phyloP scores from a whole-genome alignment of 2,329 filamentous ascomycete species.

The Sclerotinia trifoliorum region DNA sequence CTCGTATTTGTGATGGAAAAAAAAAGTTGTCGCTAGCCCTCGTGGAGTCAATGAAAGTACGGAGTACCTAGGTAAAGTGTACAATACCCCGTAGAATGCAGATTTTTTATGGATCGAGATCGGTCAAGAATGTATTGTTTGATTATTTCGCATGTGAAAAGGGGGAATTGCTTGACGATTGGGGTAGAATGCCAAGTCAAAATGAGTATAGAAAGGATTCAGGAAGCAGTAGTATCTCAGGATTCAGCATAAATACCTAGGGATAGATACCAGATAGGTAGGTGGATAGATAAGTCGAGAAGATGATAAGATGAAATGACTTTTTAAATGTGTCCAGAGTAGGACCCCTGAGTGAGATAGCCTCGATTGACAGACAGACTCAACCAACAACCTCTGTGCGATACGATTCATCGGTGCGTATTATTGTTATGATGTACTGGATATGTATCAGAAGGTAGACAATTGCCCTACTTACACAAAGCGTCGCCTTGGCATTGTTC shows the following conservation, averaged over 20 bases:
- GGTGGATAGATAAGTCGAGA: not conserved
- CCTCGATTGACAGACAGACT: not conserved
- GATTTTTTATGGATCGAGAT: not conserved
- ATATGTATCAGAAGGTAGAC: not conserved
- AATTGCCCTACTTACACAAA: not conserved
- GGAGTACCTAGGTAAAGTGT: not conserved
- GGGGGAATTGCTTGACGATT: not conserved
- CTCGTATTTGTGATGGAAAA: not conserved
- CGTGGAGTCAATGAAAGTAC: not conserved
- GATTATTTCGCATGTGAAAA: not conserved
- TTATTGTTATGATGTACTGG: too few species aligned
- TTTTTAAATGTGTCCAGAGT: not conserved
- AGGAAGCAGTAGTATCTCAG: not conserved
- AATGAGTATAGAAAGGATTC: not conserved
- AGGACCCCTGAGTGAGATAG: not conserved
- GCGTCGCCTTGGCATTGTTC: not conserved
- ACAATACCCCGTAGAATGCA: not conserved
- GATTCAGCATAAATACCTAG: not conserved
- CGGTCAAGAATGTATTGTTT: too few species aligned
- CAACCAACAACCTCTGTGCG: not conserved
- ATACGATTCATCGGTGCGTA: not conserved
- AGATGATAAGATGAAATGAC: not conserved
- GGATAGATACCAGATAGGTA: not conserved
- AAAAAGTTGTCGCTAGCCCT: not conserved
- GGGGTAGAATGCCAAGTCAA: not conserved